Evolutionary conservation across 805 yeast species (phyloP).

Genomic region (Ogataea trehaloabstinens): DNA sequence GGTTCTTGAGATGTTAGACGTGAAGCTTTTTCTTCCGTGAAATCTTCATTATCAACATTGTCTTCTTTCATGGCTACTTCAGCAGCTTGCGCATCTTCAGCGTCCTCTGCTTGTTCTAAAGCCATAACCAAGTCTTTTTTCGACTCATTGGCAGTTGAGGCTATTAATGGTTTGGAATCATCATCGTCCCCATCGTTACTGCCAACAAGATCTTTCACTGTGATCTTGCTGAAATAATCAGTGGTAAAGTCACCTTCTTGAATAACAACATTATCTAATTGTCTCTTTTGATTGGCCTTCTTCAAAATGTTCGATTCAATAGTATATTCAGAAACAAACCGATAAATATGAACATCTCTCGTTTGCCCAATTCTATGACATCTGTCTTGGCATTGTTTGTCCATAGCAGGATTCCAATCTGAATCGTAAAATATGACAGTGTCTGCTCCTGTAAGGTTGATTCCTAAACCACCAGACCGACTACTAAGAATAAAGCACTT

Average conservation of each 20-base stretch:
- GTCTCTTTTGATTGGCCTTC: conserved; percentile 93
- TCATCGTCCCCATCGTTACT: conserved; percentile 42
- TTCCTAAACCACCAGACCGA: conserved; percentile 98
- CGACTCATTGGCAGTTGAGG: conserved; percentile 5
- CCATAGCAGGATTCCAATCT: conserved; percentile 99
- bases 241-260: conserved; percentile 99
- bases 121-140: conserved; percentile 37
- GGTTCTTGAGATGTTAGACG: conserved; percentile 27
- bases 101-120: conserved; percentile 93
- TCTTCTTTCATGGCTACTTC: conserved; percentile 83
- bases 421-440: conserved; percentile 97
- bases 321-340: conserved; percentile 94
- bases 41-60: conserved; percentile 82
- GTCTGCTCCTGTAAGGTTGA: conserved; percentile 96
- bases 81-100: conserved; percentile 86
- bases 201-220: conserved; percentile 83
- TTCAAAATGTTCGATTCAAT: conserved; percentile 92
- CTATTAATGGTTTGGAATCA: conserved; percentile 19
- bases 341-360: conserved; percentile 93
- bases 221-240: conserved; percentile 85
- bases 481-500: conserved; percentile 92
- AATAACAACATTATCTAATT: conserved; percentile 89
- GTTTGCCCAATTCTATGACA: conserved; percentile 99
- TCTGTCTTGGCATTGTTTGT: conserved; percentile 97
- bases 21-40: conserved; percentile 45